Evolutionary conservation across 345 rosid species (phyloP).

Genomic region (Angophora floribunda): DNA sequence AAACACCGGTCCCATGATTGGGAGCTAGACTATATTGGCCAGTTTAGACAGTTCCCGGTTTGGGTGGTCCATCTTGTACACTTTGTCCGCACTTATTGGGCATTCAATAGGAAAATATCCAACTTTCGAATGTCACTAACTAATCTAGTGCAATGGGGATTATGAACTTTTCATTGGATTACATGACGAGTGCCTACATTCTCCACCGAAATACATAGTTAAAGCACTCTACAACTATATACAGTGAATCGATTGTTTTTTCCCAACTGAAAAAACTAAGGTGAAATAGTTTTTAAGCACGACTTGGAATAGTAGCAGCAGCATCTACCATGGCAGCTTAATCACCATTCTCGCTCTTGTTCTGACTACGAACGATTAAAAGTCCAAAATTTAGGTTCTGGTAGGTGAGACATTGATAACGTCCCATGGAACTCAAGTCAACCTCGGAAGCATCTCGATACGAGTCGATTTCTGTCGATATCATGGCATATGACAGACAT

Average conservation of each 20-base stretch:
- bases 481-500: not conserved
- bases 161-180: not conserved
- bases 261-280: not conserved
- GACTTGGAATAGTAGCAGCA: not conserved
- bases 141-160: not conserved
- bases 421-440: not conserved
- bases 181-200: not conserved
- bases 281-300: not conserved
- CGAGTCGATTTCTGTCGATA: not conserved
- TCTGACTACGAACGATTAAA: not conserved
- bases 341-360: not conserved
- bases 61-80: no score
- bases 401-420: not conserved
- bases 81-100: fast-evolving
- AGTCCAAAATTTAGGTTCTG: not conserved
- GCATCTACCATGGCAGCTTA: not conserved
- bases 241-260: fast-evolving
- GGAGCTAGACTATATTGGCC: no score
- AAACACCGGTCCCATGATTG: no score
- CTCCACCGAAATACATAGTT: not conserved
- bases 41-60: no score
- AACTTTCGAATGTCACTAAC: not conserved
- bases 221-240: no score
- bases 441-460: not conserved
- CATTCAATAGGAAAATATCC: not conserved